Evolutionary conservation across 495 filamentous ascomycete species (phyloP), one percentile per base, ranked within the genome.

Genomic region (Talaromyces proteolyticus): DNA sequence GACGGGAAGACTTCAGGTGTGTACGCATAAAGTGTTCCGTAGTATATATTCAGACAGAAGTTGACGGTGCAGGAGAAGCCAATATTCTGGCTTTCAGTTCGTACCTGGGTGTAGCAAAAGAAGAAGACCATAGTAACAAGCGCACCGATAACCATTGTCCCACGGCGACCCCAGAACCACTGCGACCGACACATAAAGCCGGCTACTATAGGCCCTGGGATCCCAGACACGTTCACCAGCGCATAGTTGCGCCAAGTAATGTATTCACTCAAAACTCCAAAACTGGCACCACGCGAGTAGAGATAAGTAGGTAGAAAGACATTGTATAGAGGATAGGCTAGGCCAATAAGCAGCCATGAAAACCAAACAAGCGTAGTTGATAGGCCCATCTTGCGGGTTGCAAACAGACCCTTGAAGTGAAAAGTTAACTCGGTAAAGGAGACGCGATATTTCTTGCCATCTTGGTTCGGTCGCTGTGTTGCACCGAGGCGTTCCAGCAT

Each of bases 241-340:
- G 82, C 75, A 58, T 89, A 88, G 66, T 89, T 88, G 41, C 84
- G 73, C 85, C 85, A 90, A 20, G 70, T 76, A 7, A 78, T 73
- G 57, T 77, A 85, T 12, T 67, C 37, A 57, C 71, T 63, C 50
- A 63, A 41, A 53, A 69, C 46, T 41, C 75, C 74, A 44, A 75
- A 66, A 0, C 60, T 43, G 5, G 75, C 74, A 37, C 77, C 75
- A 12, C 74, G 68, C 6, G 66, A 64, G 10, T 55, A 48, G n/a
- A 79, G 65, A 44, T 79, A 79, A 12, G 60, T 57, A 2, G 74
- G 79, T 1, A 88, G 60, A 59, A 86, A 88, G 44, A 85, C 82
- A 52, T 85, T 84, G 65, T 84, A 87, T 1, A 88, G 65, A 1
- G 84, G 84, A 54, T 86, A 86, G 18, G 78, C 81, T 17, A 88